phyloP scores from a whole-genome alignment of 2,329 filamentous ascomycete species.

The Aureobasidium mangrovei region DNA sequence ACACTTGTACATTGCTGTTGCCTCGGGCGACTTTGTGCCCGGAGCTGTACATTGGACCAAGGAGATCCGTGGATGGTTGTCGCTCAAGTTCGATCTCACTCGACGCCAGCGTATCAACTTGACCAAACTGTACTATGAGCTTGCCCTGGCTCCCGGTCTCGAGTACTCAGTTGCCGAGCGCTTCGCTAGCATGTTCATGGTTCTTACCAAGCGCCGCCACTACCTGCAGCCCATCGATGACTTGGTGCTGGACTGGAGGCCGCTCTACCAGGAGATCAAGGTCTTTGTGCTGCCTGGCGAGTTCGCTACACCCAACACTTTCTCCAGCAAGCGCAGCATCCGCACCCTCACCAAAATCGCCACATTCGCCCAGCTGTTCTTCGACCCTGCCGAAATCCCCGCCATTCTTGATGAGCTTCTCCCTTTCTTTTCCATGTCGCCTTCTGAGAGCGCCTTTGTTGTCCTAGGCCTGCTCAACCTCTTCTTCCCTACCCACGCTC shows the following conservation, averaged over 20 bases:
- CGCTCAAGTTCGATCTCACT: conserved; percentile 93
- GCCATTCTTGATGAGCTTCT: conserved; percentile 51
- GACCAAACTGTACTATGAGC: conserved; percentile 87
- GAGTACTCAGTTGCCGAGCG: conserved; percentile 75
- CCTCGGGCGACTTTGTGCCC: conserved; percentile 86
- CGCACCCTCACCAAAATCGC: conserved; percentile 79
- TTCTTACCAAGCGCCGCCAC: conserved; percentile 94
- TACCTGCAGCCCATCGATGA: conserved; percentile 88
- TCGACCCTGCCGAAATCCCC: conserved; percentile 78
- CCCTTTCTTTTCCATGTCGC: conserved; percentile 77
- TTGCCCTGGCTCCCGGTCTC: conserved; percentile 80
- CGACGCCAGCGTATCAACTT: conserved; percentile 73
- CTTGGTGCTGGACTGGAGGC: conserved; percentile 84
- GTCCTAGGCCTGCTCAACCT: conserved; percentile 82
- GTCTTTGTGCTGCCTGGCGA: conserved; percentile 80
- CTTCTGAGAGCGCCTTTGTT: conserved; percentile 84
- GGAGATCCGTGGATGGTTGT: conserved; percentile 90
- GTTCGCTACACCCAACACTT: conserved; percentile 53
- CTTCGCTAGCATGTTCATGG: conserved; percentile 94
- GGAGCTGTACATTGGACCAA: conserved; percentile 95
- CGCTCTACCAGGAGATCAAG: conserved; percentile 88
- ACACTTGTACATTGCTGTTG: conserved; percentile 84
- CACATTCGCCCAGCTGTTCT: conserved; percentile 83
- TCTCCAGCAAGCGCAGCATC: conserved; percentile 51
- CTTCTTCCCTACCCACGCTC: conserved; percentile 74